Evolutionary conservation across 2,329 filamentous ascomycete genomes (phyloP), one percentile per base, ranked within the genome.

Genomic region (Fusarium denticulatum): DNA sequence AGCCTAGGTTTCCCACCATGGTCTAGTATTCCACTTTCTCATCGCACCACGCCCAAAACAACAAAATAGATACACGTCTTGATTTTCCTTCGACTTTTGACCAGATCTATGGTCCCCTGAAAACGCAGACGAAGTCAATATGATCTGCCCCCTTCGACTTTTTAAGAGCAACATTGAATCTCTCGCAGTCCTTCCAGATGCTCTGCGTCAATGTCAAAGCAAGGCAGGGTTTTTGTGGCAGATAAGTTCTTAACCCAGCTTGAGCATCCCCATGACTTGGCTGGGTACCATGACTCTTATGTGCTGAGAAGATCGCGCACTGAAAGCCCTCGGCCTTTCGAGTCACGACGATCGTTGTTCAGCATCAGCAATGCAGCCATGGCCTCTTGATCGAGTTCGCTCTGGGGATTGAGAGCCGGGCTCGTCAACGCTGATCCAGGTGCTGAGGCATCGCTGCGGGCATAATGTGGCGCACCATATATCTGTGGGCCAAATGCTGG

Each of bases 361-460:
- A 98, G 85, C 95, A 97, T 97, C 80, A 97, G 82, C 75, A 97
- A 81, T 7, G 95, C 95, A 18, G 94, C 92, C 13, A 94, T 96
- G 3, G 94, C 95, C 80, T 96, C 94, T 69, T 95, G 92, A 71
- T 93, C 90, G 9, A 89, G 78, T 56, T 91, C 89, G 40, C 84
- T 83, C 77, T 89, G 87, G 1, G 90, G 88, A 26, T 83, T 79
- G 49, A 91, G 80, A 13, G 86, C 86, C 3, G 89, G 90, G 70
- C 89, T 91, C 11, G 91, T 90, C 67, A 90, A 79, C 2, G 88
- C 84, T 55, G 87, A 92, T 5, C 83, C 86, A 56, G 83, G 83
- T 6, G 81, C 81, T 22, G 87, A 85, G 67, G 80, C 62, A 82
- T 79, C 81, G 60, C 78, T 81, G 47, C 84, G 86, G 47, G 81